These are phyloP conservation scores for Salix purpurea DNA, from an alignment of 345 rosid genomes.

Conservation along the genomic window DNA sequence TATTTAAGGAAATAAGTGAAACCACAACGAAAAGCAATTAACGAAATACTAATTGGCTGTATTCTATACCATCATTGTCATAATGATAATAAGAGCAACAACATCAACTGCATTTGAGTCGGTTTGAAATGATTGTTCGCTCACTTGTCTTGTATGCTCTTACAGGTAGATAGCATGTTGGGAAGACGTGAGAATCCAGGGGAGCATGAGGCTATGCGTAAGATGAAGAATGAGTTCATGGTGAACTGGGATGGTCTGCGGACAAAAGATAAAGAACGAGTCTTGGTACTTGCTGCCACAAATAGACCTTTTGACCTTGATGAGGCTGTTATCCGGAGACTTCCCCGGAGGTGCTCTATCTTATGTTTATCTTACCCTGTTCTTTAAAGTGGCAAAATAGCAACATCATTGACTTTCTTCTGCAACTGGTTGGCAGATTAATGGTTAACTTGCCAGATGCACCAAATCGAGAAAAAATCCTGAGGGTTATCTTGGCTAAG, in stretches of 20 bases:
- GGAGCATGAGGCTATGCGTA: conserved; percentile 99
- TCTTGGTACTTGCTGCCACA: conserved; percentile 92
- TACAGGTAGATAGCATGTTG: conserved; percentile 96
- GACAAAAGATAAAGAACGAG: conserved; percentile 93
- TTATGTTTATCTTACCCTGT: neutral
- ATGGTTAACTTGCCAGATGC: conserved; percentile 97
- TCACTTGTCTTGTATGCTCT: neutral
- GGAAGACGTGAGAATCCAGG: conserved; percentile 99
- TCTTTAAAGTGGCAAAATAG: neutral
- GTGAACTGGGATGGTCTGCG: conserved; percentile 98
- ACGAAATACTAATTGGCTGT: neutral
- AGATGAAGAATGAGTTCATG: conserved; percentile 99
- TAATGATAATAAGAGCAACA: neutral
- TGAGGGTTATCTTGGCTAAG: conserved; percentile 79
- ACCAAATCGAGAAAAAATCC: conserved; percentile 67
- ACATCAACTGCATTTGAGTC: neutral
- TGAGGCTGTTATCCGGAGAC: conserved; percentile 97
- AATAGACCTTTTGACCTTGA: conserved; percentile 97
- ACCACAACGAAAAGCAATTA: neutral
- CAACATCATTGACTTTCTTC: neutral
- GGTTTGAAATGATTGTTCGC: neutral
- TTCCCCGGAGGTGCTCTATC: conserved; percentile 68
- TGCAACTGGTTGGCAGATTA: conserved; percentile 46
- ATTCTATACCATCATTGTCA: neutral
- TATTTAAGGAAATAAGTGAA: neutral